These are phyloP conservation scores for Boletus coccyginus DNA, from an alignment of 768 basidiomycete genomes.

Conservation along the genomic window DNA sequence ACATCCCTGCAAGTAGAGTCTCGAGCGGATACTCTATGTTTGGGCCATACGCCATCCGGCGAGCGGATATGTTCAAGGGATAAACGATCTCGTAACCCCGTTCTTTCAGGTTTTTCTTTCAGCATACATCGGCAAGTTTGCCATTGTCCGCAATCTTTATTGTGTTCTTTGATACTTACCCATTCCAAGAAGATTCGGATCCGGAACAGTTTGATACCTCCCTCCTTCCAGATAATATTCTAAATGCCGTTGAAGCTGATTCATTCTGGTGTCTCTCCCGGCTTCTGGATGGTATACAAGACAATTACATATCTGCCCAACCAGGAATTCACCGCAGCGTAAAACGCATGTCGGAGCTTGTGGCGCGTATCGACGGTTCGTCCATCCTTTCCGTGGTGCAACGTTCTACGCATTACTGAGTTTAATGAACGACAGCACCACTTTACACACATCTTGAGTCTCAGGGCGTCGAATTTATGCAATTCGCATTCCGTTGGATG, in stretches of 20 bases:
- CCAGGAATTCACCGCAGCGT: conserved; percentile 96
- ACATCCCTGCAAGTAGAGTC: conserved; percentile 52
- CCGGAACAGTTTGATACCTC: conserved; percentile 86
- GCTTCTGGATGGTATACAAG: conserved; percentile 94
- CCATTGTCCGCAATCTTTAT: not conserved
- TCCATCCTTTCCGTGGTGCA: conserved; percentile 3
- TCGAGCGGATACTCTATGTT: conserved; percentile 95
- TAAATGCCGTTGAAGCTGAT: conserved; percentile 93
- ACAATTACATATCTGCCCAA: conserved; percentile 96
- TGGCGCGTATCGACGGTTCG: conserved; percentile 83
- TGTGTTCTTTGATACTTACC: not conserved
- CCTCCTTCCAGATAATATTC: conserved; percentile 61
- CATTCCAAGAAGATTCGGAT: conserved; percentile 66
- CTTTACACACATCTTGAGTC: conserved; percentile 82
- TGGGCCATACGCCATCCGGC: conserved; percentile 99
- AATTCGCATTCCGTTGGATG: conserved; percentile 99
- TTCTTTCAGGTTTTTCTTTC: conserved; percentile 98
- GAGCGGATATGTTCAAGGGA: conserved; percentile 98
- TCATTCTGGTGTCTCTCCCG: conserved; percentile 98
- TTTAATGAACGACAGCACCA: conserved; percentile 51
- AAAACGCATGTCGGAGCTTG: conserved; percentile 89
- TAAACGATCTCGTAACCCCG: conserved; percentile 96
- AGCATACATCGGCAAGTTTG: conserved; percentile 79
- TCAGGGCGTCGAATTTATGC: conserved; percentile 98
- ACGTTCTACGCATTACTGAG: not conserved